Evolutionary conservation across 23 red algal species (phyloP), one percentile per base, ranked within the genome.

Genomic region (Gracilaria vermiculophylla): DNA sequence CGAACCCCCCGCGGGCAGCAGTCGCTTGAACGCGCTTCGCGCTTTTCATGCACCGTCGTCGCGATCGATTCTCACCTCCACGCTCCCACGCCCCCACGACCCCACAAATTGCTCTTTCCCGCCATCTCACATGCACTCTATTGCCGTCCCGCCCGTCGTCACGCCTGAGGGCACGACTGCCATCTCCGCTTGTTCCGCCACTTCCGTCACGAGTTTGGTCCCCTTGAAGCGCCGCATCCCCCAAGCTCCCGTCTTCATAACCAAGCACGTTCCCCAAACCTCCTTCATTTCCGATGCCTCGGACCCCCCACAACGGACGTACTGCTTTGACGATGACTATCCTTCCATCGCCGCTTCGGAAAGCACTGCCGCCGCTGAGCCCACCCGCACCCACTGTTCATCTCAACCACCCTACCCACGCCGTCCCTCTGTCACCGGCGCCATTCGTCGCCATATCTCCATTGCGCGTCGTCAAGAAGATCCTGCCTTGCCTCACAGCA

Each of bases 321-420:
- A 73, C 40, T 73, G 14, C 17, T 73, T 73, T 28, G 67, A 73
- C 67, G 67, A 73, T 47, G 67, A 73, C 40, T 73, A 73, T 40
- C 67, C 67, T 3, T 73, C 67, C 13, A 73, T 73, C 13, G 67
- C 28, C 67, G 67, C 67, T 21, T 73, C 67, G 21, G 67, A 73
- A 13, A 73, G 67, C 67, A 73, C 67, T 7, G 67, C 67, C 3
- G 28, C 67, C 4, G 12, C 67, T 1, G 39, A 42, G 8, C 39
- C 67, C 3, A 23, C 5, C 29, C 25, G 58, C 6, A 17, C 58
- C 2, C 58, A 64, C 1, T 31, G 29, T 10, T 64, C 58, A 7
- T 13, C 2, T 11, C 58, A 34, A 3, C 64, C 35, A 19, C 64
- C 64, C 1, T 47, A 73, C 16, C 67, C 67, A 17, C 21, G 40